These are phyloP conservation scores for Triticum turgidum DNA, from an alignment of 176 grass and related monocot genomes.

Conservation along the genomic window DNA sequence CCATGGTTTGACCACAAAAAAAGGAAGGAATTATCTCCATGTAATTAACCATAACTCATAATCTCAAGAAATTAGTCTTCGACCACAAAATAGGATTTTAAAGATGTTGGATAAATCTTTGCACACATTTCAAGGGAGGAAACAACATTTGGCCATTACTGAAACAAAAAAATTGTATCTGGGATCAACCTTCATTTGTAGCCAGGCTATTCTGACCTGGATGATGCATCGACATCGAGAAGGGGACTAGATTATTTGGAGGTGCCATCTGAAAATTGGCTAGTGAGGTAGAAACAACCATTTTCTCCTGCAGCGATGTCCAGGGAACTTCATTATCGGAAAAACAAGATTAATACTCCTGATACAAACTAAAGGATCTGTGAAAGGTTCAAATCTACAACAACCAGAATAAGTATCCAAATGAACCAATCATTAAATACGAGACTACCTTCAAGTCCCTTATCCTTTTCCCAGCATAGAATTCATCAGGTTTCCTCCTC, in stretches of 20 bases:
- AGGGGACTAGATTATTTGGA: slow-evolving; percentile 35
- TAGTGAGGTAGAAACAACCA: slow-evolving; percentile 46
- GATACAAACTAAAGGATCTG: slow-evolving; percentile 7
- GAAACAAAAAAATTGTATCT: not conserved
- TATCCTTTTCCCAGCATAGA: slow-evolving; percentile 57
- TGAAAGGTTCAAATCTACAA: not conserved
- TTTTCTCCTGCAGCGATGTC: slow-evolving; percentile 56
- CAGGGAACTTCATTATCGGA: not conserved
- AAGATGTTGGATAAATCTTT: not conserved
- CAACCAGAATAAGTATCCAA: not conserved
- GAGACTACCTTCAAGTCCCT: slow-evolving; percentile 63
- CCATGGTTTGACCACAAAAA: not conserved
- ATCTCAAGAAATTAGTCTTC: not conserved
- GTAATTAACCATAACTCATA: not conserved
- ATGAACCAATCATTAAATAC: not conserved
- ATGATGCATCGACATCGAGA: slow-evolving; percentile 42
- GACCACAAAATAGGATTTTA: not conserved
- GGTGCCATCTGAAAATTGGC: slow-evolving; percentile 36
- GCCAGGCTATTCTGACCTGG: slow-evolving; percentile 37
- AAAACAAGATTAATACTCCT: not conserved
- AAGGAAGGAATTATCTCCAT: not conserved
- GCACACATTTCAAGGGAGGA: not conserved
- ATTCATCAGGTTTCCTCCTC: slow-evolving; percentile 52
- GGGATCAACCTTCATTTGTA: slow-evolving; percentile 48
- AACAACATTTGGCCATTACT: not conserved